Base-by-base conservation (phyloP, 2,329 filamentous ascomycete species). In the Rutstroemia sp. region DNA sequence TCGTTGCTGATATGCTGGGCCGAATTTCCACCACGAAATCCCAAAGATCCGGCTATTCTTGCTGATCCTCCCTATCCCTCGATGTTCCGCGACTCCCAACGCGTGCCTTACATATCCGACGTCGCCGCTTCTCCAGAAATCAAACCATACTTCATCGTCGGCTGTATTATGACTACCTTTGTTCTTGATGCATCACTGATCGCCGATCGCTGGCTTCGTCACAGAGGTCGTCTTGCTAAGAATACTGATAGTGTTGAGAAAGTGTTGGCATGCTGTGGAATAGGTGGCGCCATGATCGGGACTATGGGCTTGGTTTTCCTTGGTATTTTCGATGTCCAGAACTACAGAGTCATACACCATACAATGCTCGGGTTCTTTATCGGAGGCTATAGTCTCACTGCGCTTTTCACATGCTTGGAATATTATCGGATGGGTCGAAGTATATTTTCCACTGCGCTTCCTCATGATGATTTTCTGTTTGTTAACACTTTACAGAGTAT, bases 351-450 rank as follows among this genome's bases (percentile, higher is more conserved):
- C 1, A 69, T 88, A 57, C 94, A 99, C 70, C 78, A 90, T 66
- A 75, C 83, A 2, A 95, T 95, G 72, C 74, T 99, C 38, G 72
- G 81, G 1, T 72, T 96, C 52, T 99, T 99, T 71, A 88, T 96
- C 70, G 83, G 72, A 14, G 92, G 90, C 30, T 96, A 95, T 70
- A 75, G 95, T 57, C 69, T 95, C 54, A 90, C 86, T 8, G 92
- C 92, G 56, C 79, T 96, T 64, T 92, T 91, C 71, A 86, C 92
- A 62, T 96, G 91, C 75, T 84, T 82, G 75, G 90, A 96, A 71
- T 96, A 95, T 71, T 86, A 92, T 66, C 85, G 88, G 2, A 79
- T 96, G 2, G 90, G 90, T n/a, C 83, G 86, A 55, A 86, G 80
- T 81, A 70, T 56, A 77, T 73, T 19, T 41, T 21, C 23, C 49